Evolutionary conservation across 345 rosid species (phyloP).

Genomic region (Brassica napus): DNA sequence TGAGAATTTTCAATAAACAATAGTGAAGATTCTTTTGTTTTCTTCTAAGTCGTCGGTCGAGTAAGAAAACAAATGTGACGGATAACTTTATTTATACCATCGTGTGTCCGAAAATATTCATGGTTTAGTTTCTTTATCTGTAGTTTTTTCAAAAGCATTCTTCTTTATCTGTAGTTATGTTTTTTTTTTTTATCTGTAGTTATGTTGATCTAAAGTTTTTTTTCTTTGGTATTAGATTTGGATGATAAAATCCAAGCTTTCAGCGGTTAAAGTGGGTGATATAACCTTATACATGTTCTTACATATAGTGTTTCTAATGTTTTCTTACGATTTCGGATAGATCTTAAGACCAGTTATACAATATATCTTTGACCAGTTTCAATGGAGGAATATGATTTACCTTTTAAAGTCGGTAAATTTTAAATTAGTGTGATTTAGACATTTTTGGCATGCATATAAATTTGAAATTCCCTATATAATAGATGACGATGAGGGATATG

Average conservation of each 20-base stretch:
- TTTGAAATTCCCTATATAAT: not conserved
- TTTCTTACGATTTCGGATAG: not conserved
- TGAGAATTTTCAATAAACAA: not conserved
- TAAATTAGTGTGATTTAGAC: not conserved
- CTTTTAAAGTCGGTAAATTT: not conserved
- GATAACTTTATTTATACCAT: not conserved
- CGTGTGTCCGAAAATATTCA: not conserved
- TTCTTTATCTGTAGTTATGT: too few species aligned
- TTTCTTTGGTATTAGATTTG: not conserved
- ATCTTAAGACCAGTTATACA: not conserved
- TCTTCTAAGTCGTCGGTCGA: slow-evolving; percentile 22
- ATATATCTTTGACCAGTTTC: not conserved
- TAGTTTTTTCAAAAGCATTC: too few species aligned
- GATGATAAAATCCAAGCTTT: not conserved
- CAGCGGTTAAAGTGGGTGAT: not conserved
- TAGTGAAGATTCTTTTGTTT: not conserved
- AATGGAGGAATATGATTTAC: not conserved
- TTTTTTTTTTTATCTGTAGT: not conserved
- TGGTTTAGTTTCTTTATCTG: not conserved
- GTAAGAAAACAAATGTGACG: slow-evolving; percentile 22
- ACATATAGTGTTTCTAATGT: not conserved
- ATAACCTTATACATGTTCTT: not conserved
- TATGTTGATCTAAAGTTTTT: not conserved
- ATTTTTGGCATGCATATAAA: not conserved
- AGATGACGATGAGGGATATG: not conserved